phyloP scores from a whole-genome alignment of 495 filamentous ascomycete genomes.

The Aspergillus bertholletiae region DNA sequence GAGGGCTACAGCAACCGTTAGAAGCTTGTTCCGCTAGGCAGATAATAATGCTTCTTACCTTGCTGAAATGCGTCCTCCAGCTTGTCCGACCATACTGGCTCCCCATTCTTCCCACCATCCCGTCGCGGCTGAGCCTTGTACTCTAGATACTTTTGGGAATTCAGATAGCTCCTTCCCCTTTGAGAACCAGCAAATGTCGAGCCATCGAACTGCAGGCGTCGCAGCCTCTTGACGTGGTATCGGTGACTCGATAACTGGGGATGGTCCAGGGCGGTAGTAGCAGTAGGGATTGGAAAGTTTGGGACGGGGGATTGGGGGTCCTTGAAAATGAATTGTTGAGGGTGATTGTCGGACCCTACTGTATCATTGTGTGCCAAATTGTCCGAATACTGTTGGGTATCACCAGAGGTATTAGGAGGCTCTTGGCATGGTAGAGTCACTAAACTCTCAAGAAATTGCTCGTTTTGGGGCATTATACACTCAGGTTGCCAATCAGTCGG shows the following conservation, averaged over 20 bases:
- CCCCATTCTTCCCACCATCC: slow-evolving; percentile 48
- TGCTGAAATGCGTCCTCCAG: slow-evolving; percentile 92
- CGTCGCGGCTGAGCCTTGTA: slow-evolving; percentile 70
- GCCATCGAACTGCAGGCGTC: slow-evolving; percentile 37
- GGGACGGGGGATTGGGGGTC: slow-evolving; percentile 34
- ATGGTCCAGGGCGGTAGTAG: slow-evolving; percentile 25
- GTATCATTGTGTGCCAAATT: slow-evolving; percentile 30
- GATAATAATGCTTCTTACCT: slow-evolving; percentile 52
- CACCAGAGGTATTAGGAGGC: slow-evolving; percentile 48
- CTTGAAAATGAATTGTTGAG: slow-evolving; percentile 37
- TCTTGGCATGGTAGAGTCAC: slow-evolving; percentile 40
- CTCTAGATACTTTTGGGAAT: slow-evolving; percentile 48
- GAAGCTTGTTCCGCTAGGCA: not conserved
- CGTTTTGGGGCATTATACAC: slow-evolving; percentile 41
- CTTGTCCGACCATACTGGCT: slow-evolving; percentile 73
- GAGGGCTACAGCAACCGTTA: slow-evolving; percentile 58
- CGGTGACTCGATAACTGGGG: slow-evolving; percentile 30
- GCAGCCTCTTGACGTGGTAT: slow-evolving; percentile 35
- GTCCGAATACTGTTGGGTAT: slow-evolving; percentile 44
- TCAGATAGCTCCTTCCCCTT: slow-evolving; percentile 39
- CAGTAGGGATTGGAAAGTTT: slow-evolving; percentile 29
- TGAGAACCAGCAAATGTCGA: slow-evolving; percentile 26
- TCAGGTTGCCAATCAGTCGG: slow-evolving; percentile 49
- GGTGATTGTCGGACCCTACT: slow-evolving; percentile 33
- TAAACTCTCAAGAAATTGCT: slow-evolving; percentile 36